Evolutionary conservation across 2,329 filamentous ascomycete genomes (phyloP), one percentile per base, ranked within the genome.

Genomic region (Fusarium verrucosum): DNA sequence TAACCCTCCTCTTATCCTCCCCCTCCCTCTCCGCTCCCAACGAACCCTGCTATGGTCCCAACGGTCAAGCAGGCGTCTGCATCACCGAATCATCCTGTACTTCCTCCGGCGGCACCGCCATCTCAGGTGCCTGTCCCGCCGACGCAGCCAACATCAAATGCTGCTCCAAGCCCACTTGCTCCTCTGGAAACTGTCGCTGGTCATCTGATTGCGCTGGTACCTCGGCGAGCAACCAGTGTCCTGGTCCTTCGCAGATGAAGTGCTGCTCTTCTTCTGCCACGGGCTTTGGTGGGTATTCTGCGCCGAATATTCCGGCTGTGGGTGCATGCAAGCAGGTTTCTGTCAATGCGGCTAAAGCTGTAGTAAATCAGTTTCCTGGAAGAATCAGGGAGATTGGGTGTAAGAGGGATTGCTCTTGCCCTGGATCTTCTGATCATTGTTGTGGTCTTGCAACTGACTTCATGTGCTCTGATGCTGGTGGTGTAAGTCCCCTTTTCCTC

Each of bases 101-200:
- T 16, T 57, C 71, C 3, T 56, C 60, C 16, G 79, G 79, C 52
- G 80, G 79, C 36, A 76, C 72, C 46, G 74, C 74, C 54, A 74
- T 77, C 58, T 64, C 68, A 26, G 76, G 76, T 17, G 76, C 73
- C 28, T 81, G 80, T 61, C 78, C 78, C 7, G 63, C 70, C 19
- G 78, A 80, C 58, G 59, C 75, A 3, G 65, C 68, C 53, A 66
- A 76, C 69, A 70, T 82, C 47, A 75, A 76, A 55, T 81, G 79
- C 74, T 81, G 79, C 72, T 76, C 73, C 65, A 81, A 81, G 60
- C 58, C 77, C 5, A 47, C 58, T 3, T 81, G 79, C 62, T 69
- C 55, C 30, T 52, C 44, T 5, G 77, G 77, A 40, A 77, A 77
- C 68, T 80, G 78, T 56, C 73, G 75, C 55, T 80, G 75, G 75